These are phyloP conservation scores for Fusarium ambrosium DNA, from an alignment of 2,329 filamentous ascomycete species.

Conservation along the genomic window DNA sequence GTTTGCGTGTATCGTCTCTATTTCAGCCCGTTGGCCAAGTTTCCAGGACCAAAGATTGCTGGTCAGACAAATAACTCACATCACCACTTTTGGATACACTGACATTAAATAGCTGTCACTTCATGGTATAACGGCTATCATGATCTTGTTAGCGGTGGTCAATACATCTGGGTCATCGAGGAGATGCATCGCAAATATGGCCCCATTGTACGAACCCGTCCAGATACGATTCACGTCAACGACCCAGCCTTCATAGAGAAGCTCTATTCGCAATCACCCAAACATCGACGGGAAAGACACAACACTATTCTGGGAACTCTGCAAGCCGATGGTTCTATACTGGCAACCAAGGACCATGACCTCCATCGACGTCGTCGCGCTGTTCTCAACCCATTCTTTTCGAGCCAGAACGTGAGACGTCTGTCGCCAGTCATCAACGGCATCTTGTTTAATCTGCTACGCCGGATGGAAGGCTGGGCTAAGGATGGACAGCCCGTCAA, in stretches of 20 bases:
- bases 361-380: slow-evolving; percentile 38
- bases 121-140: slow-evolving; percentile 31
- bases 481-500: slow-evolving; percentile 1
- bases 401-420: slow-evolving; percentile 28
- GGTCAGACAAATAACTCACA: slow-evolving; percentile 6
- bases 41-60: slow-evolving; percentile 44
- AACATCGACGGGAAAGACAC: slow-evolving; percentile 21
- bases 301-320: slow-evolving; percentile 18
- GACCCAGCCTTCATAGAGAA: slow-evolving; percentile 45
- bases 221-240: slow-evolving; percentile 45
- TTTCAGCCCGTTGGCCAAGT: slow-evolving; percentile 35
- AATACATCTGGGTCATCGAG: slow-evolving; percentile 31
- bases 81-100: background rate
- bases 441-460: slow-evolving; percentile 15
- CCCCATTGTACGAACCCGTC: slow-evolving; percentile 49
- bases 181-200: slow-evolving; percentile 56
- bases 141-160: slow-evolving; percentile 29
- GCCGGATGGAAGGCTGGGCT: slow-evolving; percentile 24
- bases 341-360: slow-evolving; percentile 43
- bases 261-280: slow-evolving; percentile 34
- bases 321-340: slow-evolving; percentile 14
- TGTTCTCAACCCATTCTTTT: slow-evolving; percentile 45
- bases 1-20: slow-evolving; percentile 39
- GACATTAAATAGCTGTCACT: slow-evolving; percentile 15
- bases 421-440: slow-evolving; percentile 30